A percentile compares a stretch with the other conserved stretches of the same genome.
These are phyloP conservation scores for Kluyveromyces siamensis DNA, from an alignment of 805 yeast genomes.

Conservation along the genomic window DNA sequence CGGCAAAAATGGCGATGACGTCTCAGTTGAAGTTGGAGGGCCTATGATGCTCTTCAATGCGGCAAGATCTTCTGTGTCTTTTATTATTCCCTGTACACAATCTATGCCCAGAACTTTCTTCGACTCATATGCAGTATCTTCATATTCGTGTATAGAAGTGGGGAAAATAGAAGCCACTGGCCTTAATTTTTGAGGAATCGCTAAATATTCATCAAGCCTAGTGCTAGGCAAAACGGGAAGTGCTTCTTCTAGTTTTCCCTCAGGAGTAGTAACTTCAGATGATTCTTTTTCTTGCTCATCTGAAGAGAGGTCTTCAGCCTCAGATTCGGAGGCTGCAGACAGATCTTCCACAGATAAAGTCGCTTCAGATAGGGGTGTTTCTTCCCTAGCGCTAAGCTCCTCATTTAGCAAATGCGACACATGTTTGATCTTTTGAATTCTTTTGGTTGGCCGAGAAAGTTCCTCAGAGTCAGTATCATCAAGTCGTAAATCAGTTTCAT, in stretches of 20 bases:
- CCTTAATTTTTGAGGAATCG: conserved; percentile 31
- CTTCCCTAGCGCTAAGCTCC: conserved; percentile 17
- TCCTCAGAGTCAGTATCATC: not conserved
- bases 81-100: conserved; percentile 43
- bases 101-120: conserved; percentile 26
- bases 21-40: not conserved
- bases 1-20: conserved; percentile 6
- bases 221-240: conserved; percentile 9
- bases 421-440: conserved; percentile 14
- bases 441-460: conserved; percentile 2
- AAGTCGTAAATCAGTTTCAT: not conserved
- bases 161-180: conserved; percentile 45
- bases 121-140: conserved; percentile 5
- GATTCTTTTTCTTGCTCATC: conserved; percentile 9
- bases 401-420: conserved; percentile 26
- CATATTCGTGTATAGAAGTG: conserved; percentile 44
- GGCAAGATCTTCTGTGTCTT: conserved; percentile 67
- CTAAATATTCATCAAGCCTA: conserved; percentile 12
- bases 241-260: conserved; percentile 15
- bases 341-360: conserved; percentile 4
- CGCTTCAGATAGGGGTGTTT: conserved; percentile 8
- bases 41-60: conserved; percentile 30
- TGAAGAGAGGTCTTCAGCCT: conserved; percentile 10
- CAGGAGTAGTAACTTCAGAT: conserved; percentile 22
- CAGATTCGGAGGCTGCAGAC: conserved; percentile 13